Percentiles rank a stretch among this genome's conserved stretches.
These are phyloP conservation scores for Tetramitus jugosus DNA, from an alignment of 208 protist genomes.

Conservation along the genomic window DNA sequence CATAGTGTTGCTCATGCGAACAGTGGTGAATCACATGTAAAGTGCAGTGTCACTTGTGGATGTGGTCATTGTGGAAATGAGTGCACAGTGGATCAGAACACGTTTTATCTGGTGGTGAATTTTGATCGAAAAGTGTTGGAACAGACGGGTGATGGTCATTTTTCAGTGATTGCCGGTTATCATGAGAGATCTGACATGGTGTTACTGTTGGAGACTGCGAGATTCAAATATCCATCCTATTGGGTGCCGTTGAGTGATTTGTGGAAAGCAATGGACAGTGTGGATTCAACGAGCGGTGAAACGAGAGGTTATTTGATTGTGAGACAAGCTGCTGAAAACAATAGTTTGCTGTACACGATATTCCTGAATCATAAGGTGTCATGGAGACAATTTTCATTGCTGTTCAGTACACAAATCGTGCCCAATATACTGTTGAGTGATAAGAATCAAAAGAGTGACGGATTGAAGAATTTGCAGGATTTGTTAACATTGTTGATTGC, in stretches of 20 bases:
- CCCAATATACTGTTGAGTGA: not conserved
- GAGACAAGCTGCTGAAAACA: not conserved
- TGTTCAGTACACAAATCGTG: not conserved
- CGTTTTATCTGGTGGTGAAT: conserved; percentile 33
- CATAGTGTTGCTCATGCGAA: too few relatives aligned
- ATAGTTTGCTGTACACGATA: not conserved
- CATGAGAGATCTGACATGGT: conserved; percentile 27
- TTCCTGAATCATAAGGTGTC: not conserved
- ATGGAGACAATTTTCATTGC: not conserved
- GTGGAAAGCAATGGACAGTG: conserved; percentile 13
- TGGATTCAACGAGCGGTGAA: conserved; percentile 18
- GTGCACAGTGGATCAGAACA: not conserved
- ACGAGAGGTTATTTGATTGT: conserved; percentile 31
- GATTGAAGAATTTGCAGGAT: not conserved
- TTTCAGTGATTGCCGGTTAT: conserved; percentile 42
- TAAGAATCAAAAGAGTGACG: too few relatives aligned
- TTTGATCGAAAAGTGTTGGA: conserved; percentile 32
- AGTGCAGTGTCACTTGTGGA: not conserved
- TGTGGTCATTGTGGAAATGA: not conserved
- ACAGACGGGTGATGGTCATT: conserved; percentile 39
- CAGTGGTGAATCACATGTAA: too few relatives aligned
- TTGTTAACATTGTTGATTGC: not conserved
- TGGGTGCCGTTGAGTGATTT: conserved; percentile 28
- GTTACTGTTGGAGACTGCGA: conserved; percentile 42
- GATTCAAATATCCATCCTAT: conserved; percentile 48